Base-by-base conservation (phyloP, 495 filamentous ascomycete species). In the Hypomontagnella monticulosa region DNA sequence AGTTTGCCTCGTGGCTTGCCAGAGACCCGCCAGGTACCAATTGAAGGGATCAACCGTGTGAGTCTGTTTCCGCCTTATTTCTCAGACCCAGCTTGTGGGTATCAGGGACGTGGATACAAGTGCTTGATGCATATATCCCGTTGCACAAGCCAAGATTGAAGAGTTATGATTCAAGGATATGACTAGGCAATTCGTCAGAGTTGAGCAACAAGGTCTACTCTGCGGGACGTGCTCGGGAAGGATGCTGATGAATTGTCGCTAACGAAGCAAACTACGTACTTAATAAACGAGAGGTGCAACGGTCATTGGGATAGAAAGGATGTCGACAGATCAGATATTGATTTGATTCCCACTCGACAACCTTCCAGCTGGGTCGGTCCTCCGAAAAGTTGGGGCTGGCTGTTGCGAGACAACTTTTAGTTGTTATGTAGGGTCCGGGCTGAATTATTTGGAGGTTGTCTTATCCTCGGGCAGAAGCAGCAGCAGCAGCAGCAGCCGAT, bases 401-500 rank as follows among this genome's bases (percentile, higher is more conserved):
- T 32, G 38, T 47, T 33, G 41, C 33, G 34, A 58, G 48, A 46
- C 48, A 47, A 16, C 30, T 34, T 52, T 51, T 51, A 33, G 48
- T 59, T 53, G 42, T 41, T 49, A 61, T 57, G 32, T 30, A 57
- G 49, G 44, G 34, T 14, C 34, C 37, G 37, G 63, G 41, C 30
- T 23, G 50, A 41, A 38, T 7, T 48, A 23, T 52, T 27, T 12
- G 30, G 44, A 42, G 32, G 38, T 55, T 64, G 43, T 59, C 55
- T 61, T 61, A 54, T 61, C 57, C 30, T 27, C 23, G 23, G 23
- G 23, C 23, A 27, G 23, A 27, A 27, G 23, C 23, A n/a, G 14
- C 23, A 65, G 56, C 59, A 59, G 59, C 65, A 68, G 59, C 63
- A 63, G 66, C 59, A 70, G 61, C 61, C 61, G 55, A 57, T 20